Percentiles rank a stretch among this genome's conserved stretches.
Conservation (phyloP, 2,329 filamentous ascomycete species). For the Exophiala sideris region DNA sequence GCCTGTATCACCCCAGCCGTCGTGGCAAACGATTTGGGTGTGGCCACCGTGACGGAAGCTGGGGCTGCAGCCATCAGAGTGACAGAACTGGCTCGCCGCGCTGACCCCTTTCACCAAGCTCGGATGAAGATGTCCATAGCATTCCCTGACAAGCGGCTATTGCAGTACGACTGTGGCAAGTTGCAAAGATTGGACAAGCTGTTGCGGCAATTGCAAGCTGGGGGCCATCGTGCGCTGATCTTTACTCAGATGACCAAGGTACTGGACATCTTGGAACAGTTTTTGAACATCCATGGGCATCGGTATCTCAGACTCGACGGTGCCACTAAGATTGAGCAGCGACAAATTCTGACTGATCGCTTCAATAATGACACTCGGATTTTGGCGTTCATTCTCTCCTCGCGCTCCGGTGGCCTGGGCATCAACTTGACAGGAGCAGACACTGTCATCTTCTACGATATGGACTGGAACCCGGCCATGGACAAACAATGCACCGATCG, state of each 20-base stretch:
- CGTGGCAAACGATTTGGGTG: constrained; percentile 72
- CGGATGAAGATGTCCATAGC: constrained; percentile 91
- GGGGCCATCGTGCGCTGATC: constrained; percentile 89
- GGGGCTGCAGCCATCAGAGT: constrained; percentile 58
- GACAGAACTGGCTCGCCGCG: constrained; percentile 51
- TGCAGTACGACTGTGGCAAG: constrained; percentile 98
- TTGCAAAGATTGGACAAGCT: constrained; percentile 84
- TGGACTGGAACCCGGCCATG: constrained; percentile 99
- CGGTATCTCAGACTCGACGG: constrained; percentile 95
- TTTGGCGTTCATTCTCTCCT: constrained; percentile 91
- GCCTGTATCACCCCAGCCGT: constrained; percentile 89
- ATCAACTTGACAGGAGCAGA: constrained; percentile 97
- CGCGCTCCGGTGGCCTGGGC: constrained; percentile 86
- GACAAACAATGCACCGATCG: constrained; percentile 98
- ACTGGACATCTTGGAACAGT: constrained; percentile 93
- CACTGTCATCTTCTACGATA: constrained; percentile 97
- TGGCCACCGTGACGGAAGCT: constrained; percentile 61
- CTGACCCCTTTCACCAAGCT: constrained; percentile 87
- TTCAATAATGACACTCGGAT: constrained; percentile 96
- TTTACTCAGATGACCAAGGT: constrained; percentile 99
- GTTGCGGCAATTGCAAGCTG: constrained; percentile 79
- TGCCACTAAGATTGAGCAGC: constrained; percentile 92
- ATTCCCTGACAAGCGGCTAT: constrained; percentile 91
- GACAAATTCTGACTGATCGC: constrained; percentile 89
- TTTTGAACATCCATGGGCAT: constrained; percentile 95